Conservation (phyloP, 2,329 filamentous ascomycete genomes). For the Monilinia fructigena region DNA sequence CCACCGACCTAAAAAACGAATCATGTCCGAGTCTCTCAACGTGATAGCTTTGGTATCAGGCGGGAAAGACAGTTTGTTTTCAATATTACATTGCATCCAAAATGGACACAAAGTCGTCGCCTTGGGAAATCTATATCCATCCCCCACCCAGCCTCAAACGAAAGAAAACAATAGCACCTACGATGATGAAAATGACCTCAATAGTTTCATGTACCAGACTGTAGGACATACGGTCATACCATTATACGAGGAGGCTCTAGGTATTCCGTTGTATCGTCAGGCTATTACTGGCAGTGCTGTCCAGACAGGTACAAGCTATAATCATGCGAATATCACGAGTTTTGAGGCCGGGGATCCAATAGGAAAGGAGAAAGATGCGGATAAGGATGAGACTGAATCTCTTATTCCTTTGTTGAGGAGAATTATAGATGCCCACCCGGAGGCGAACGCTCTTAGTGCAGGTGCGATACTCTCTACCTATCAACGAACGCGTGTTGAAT, state of each 20-base stretch:
- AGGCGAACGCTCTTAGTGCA: conserved; percentile 81
- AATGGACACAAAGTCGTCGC: conserved; percentile 86
- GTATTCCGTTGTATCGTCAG: conserved; percentile 79
- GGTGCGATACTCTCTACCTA: conserved; percentile 95
- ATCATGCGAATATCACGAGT: conserved; percentile 26
- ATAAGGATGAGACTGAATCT: conserved; percentile 81
- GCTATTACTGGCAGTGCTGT: conserved; percentile 71
- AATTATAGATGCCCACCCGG: conserved; percentile 68
- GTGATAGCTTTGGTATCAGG: conserved; percentile 93
- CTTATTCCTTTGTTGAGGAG: conserved; percentile 71
- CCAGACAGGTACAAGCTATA: conserved; percentile 71
- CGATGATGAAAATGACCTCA: conserved; percentile 63
- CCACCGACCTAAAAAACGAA: conserved; percentile 5
- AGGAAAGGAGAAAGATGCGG: conserved; percentile 14
- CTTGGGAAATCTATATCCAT: conserved; percentile 81
- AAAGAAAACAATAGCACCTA: background rate
- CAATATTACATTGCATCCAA: conserved; percentile 81
- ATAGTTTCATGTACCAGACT: conserved; percentile 99
- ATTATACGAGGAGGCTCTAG: conserved; percentile 76
- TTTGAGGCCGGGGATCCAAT: conserved; percentile 25
- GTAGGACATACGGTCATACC: conserved; percentile 86
- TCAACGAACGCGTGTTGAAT: conserved; percentile 93
- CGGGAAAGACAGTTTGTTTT: conserved; percentile 96
- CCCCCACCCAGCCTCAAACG: conserved; percentile 26
- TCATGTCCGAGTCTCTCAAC: conserved; percentile 56